phyloP scores from a whole-genome alignment of 2,329 filamentous ascomycete species.

The Cryoendolithus antarcticus region DNA sequence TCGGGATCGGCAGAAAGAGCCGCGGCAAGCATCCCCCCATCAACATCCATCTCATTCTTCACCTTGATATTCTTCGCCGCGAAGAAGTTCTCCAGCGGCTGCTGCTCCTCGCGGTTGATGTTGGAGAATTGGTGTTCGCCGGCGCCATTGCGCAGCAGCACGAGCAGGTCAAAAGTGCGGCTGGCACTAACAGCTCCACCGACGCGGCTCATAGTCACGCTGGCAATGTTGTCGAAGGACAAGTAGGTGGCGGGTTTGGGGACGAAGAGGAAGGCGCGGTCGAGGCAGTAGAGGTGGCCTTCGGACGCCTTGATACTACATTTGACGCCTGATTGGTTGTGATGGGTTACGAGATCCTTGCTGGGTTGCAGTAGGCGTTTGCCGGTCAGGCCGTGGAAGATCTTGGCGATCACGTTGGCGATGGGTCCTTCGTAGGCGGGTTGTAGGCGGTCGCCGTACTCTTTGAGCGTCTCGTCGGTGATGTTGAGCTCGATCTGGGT shows the following conservation, averaged over 20 bases:
- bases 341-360: slow-evolving; percentile 88
- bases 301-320: slow-evolving; percentile 99
- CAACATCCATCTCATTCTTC: slow-evolving; percentile 98
- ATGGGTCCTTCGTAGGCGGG: slow-evolving; percentile 87
- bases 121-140: slow-evolving; percentile 96
- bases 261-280: slow-evolving; percentile 98
- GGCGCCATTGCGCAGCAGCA: slow-evolving; percentile 74
- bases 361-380: slow-evolving; percentile 93
- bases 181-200: slow-evolving; percentile 86
- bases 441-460: slow-evolving; percentile 83
- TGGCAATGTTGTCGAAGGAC: slow-evolving; percentile 81
- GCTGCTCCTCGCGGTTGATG: slow-evolving; percentile 96
- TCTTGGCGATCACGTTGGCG: slow-evolving; percentile 84
- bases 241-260: slow-evolving; percentile 97
- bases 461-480: slow-evolving; percentile 74
- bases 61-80: slow-evolving; percentile 87
- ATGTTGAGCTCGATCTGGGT: slow-evolving; percentile 94
- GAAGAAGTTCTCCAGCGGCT: slow-evolving; percentile 94
- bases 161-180: slow-evolving; percentile 93
- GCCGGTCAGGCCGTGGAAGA: slow-evolving; percentile 85
- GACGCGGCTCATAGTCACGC: slow-evolving; percentile 90
- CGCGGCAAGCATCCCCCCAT: slow-evolving; percentile 59
- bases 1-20: slow-evolving; percentile 64
- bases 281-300: slow-evolving; percentile 89
- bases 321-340: slow-evolving; percentile 89